phyloP scores from a whole-genome alignment of 257 asterid genomes.

The Solanum virginianum region DNA sequence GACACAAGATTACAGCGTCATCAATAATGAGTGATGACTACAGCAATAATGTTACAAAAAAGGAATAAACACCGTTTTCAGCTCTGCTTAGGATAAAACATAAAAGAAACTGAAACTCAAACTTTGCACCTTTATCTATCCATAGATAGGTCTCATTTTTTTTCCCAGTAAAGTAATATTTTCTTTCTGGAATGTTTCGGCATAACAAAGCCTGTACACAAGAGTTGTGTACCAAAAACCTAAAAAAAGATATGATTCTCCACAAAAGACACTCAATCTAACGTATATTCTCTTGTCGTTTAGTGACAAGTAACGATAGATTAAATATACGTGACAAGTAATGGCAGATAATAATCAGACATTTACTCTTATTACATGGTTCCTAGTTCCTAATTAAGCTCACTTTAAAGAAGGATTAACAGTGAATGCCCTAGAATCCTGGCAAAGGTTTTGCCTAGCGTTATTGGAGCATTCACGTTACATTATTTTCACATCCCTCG shows the following conservation, averaged over 20 bases:
- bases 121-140: no score
- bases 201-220: no score
- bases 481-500: not conserved
- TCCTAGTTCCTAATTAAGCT: not conserved
- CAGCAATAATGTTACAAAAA: not conserved
- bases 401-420: not conserved
- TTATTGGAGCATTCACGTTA: not conserved
- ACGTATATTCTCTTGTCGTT: not conserved
- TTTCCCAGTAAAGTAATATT: no score
- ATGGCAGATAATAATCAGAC: no score
- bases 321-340: no score
- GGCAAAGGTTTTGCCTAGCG: not conserved
- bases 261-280: no score
- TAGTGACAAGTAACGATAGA: not conserved
- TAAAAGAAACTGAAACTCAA: not conserved
- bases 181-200: no score
- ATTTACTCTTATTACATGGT: not conserved
- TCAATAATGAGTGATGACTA: not conserved
- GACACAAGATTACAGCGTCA: not conserved
- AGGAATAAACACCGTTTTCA: not conserved
- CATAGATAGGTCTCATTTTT: no score
- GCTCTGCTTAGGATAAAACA: not conserved
- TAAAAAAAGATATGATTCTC: no score
- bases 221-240: no score
- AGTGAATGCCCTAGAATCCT: not conserved